Evolutionary conservation across 495 filamentous ascomycete species (phyloP), one percentile per base, ranked within the genome.

Genomic region (Aspergillus conjunctus): DNA sequence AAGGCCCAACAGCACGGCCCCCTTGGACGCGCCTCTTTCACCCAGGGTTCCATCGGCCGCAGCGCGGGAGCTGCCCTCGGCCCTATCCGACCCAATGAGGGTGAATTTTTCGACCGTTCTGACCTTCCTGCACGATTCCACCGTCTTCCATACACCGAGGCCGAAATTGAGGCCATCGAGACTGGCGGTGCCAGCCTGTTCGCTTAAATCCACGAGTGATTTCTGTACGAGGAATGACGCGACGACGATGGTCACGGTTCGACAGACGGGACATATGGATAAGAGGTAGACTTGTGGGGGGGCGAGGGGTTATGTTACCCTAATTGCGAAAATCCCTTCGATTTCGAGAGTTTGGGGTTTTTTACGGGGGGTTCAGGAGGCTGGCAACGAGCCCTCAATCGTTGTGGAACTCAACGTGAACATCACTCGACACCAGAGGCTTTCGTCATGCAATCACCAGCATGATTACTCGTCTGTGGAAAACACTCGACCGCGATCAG

Each of bases 121-220:
- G 88, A 98, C 73, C 85, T 98, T 12, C 94, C 95, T 26, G 62
- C 76, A 54, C 85, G 92, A 62, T 98, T 97, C 70, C 85, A 88
- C 66, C 82, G 93, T 54, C 77, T 83, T 14, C 81, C 85, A 17
- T 87, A 91, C 73, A 87, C 80, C 26, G 70, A 86, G 66, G 87
- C 86, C 46, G 94, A 98, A 82, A 98, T 98, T 59, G 95, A 98
- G 71, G 92, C 92, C 33, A 82, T 98, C 56, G 92, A 97, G 84
- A 89, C 88, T 31, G 95, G 92, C 30, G 94, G 94, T 56, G 94
- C 93, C 14, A 90, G 85, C 66, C 67, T 89, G 63, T 80, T 75
- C 73, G 79, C 74, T 60, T 83, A 77, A 79, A 68, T 57, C 33
- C 32, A 44, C 48, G 15, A 33, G 48, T 18, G 21, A 45, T 52